Evolutionary conservation across 176 grass and related monocot genomes (phyloP).

Genomic region (Luzula sylvatica): DNA sequence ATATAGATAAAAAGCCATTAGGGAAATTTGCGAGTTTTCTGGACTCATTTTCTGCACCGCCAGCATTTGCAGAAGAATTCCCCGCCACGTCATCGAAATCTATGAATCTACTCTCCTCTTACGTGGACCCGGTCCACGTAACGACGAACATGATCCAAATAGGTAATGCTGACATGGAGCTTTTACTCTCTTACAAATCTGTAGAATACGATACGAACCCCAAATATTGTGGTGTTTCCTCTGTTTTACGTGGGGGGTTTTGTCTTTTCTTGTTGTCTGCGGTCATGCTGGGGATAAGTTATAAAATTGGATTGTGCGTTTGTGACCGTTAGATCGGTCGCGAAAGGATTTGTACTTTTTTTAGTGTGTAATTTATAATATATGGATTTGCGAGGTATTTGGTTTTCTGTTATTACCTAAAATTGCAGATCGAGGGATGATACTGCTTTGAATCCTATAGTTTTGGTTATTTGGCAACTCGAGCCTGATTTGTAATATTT

Average conservation of each 20-base stretch:
- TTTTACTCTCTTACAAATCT: conserved; percentile 29
- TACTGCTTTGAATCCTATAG: conserved; percentile 26
- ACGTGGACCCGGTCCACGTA: conserved; percentile 38
- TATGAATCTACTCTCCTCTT: conserved; percentile 26
- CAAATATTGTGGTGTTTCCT: conserved; percentile 33
- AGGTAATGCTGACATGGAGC: conserved; percentile 30
- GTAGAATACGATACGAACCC: conserved; percentile 31
- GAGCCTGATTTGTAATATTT: not conserved
- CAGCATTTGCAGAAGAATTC: conserved; percentile 72
- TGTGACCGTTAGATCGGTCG: conserved; percentile 48
- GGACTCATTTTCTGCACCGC: conserved; percentile 64
- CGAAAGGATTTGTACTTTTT: conserved; percentile 5
- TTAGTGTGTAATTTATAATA: conserved; percentile 16
- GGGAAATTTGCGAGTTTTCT: conserved; percentile 52
- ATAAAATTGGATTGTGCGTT: conserved; percentile 54
- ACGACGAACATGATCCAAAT: conserved; percentile 53
- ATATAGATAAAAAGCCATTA: conserved; percentile 18
- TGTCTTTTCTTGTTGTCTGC: conserved; percentile 65
- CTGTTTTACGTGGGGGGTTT: conserved; percentile 59
- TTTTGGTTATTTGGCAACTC: conserved; percentile 34
- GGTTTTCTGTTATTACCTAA: conserved; percentile 33
- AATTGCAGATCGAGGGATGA: conserved; percentile 13
- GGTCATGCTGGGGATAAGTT: conserved; percentile 61
- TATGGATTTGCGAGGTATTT: conserved; percentile 28
- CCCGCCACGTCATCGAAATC: conserved; percentile 31